A percentile compares a stretch with the other conserved stretches of the same genome.
phyloP scores from a whole-genome alignment of 176 grass and related monocot species.

The Lolium perenne region DNA sequence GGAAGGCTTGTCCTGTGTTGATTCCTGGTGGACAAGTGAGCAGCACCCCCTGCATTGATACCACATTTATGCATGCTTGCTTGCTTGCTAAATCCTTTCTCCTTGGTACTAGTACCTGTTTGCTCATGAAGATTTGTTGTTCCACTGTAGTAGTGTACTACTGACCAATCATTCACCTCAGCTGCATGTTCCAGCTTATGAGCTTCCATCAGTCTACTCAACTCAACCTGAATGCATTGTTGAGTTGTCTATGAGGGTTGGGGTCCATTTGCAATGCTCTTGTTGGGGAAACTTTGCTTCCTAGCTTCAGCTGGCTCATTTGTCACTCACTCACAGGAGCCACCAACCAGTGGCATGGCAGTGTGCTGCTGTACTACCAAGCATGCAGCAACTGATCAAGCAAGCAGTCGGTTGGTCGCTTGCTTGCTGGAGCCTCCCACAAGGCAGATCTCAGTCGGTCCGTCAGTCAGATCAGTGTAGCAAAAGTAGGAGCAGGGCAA shows the following conservation, averaged over 20 bases:
- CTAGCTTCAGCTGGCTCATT: slow-evolving; percentile 23
- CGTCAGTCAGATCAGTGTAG: slow-evolving; percentile 30
- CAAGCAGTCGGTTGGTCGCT: slow-evolving; percentile 48
- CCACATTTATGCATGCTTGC: slow-evolving; percentile 42
- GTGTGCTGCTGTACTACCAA: slow-evolving; percentile 40
- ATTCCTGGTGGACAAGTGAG: slow-evolving; percentile 49
- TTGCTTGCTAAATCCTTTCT: slow-evolving; percentile 21
- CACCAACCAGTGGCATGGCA: slow-evolving; percentile 46
- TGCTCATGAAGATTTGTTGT: slow-evolving; percentile 45
- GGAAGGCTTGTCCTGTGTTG: slow-evolving; percentile 20
- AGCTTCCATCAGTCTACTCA: slow-evolving; percentile 37
- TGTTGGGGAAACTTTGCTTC: slow-evolving; percentile 28
- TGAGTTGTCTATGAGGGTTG: neutral
- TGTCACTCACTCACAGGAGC: slow-evolving; percentile 18
- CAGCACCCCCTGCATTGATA: slow-evolving; percentile 53
- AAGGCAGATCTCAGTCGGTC: slow-evolving; percentile 42
- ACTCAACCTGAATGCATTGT: neutral
- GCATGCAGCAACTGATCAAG: slow-evolving; percentile 52
- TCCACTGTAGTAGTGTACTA: slow-evolving; percentile 27
- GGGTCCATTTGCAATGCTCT: neutral
- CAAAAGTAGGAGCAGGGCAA: slow-evolving; percentile 63
- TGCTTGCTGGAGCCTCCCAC: slow-evolving; percentile 29
- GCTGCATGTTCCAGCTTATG: slow-evolving; percentile 32
- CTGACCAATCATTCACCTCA: slow-evolving; percentile 45
- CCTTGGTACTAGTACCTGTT: neutral